Evolutionary conservation across 306 rosid genomes (phyloP), one percentile per base, ranked within the genome.

Genomic region (Vicia sativa): DNA sequence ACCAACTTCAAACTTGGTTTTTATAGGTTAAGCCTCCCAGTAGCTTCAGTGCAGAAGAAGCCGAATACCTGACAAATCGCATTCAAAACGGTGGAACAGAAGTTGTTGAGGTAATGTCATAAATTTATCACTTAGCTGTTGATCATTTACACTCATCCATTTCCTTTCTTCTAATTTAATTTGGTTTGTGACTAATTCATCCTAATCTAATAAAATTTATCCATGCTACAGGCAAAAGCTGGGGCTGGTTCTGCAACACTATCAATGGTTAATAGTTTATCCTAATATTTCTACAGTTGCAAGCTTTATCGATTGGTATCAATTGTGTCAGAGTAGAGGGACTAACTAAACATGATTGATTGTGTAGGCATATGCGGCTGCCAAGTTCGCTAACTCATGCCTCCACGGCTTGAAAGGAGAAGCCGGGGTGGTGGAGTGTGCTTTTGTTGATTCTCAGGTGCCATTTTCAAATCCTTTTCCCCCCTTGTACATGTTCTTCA

Each of bases 31-130:
- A 87, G 90, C 99, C 99, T 78, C 89, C 92, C 25, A 78, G 89
- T 66, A 80, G 91, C 72, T 95, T 95, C 80, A 79, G 88, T 18
- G 74, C 61, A 38, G 81, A 82, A 82, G 99, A 95, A 85, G 71
- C 79, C 38, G 90, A 79, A 31, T 85, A 87, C 81, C 91, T 95
- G 68, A 95, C 99, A 18, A 76, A 90, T 46, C 90, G 97, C 67
- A 90, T 95, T 79, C 99, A 95, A 85, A 87, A 95, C 54, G 99
- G 97, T 49, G 97, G 97, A 78, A 95, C 96, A 52, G 99, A 95
- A 90, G 99, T 95, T 73, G 99, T 90, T 43, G 96, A 90, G 96
- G 99, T 91, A 73, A 67, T 68, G 58, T 21, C 59, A 31, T 15
- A 6, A 66, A 34, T 37, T 16, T 59, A 43, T 53, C 25, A 5